A percentile compares a stretch with the other conserved stretches of the same genome.
phyloP scores from a whole-genome alignment of 495 filamentous ascomycete genomes.

The Haplographium delicatum region DNA sequence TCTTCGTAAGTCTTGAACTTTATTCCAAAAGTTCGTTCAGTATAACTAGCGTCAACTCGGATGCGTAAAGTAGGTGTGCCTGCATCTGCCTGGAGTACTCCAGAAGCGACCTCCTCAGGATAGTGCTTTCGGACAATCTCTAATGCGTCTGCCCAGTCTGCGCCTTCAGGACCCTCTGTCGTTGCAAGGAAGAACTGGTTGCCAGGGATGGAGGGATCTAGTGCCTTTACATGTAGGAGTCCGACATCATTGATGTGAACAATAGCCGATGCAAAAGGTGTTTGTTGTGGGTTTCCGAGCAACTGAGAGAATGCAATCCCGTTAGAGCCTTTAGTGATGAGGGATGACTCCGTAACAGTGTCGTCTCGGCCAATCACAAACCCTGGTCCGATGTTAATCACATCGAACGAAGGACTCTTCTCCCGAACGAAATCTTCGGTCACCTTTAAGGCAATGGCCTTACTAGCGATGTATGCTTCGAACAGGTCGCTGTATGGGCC shows the following conservation, averaged over 20 bases:
- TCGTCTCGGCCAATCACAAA: constrained; percentile 42
- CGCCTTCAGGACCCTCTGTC: constrained; percentile 21
- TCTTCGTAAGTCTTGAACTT: constrained; percentile 40
- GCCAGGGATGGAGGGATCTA: constrained; percentile 34
- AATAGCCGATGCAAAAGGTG: constrained; percentile 28
- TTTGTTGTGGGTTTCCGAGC: constrained; percentile 23
- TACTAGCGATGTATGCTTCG: constrained; percentile 23
- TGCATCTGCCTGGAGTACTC: too few species aligned
- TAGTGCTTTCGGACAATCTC: constrained; percentile 36
- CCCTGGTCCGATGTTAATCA: constrained; percentile 41
- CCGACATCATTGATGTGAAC: constrained; percentile 43
- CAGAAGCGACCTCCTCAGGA: constrained; percentile 34
- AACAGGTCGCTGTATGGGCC: constrained; percentile 17
- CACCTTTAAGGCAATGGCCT: constrained; percentile 32
- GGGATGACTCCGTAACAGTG: constrained; percentile 27
- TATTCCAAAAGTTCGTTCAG: constrained; percentile 43
- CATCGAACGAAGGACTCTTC: constrained; percentile 38
- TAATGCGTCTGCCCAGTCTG: constrained; percentile 41
- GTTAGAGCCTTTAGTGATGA: constrained; percentile 35
- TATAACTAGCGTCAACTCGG: constrained; percentile 36
- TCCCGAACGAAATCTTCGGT: constrained; percentile 37
- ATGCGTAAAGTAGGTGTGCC: too few species aligned
- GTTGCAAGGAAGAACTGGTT: constrained; percentile 35
- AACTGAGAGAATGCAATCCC: constrained; percentile 32
- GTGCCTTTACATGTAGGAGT: constrained; percentile 34